phyloP scores from a whole-genome alignment of 495 filamentous ascomycete genomes.

The Rusavskia elegans region DNA sequence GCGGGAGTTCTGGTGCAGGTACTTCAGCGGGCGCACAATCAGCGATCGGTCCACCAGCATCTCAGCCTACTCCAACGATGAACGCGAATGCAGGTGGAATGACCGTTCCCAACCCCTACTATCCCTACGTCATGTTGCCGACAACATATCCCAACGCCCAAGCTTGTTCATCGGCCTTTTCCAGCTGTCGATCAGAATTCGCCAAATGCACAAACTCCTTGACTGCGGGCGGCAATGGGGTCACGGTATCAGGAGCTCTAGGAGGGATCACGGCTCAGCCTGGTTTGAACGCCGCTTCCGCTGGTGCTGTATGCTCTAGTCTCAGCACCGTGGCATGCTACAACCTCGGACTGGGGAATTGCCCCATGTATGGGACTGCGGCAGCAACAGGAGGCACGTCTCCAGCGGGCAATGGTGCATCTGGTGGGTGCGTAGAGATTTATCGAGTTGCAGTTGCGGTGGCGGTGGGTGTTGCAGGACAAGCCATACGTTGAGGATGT shows the following conservation, averaged over 20 bases:
- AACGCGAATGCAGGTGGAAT: constrained; percentile 8
- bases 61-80: constrained; percentile 6
- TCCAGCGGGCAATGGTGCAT: background rate
- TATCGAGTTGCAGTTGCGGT: background rate
- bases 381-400: constrained; percentile 21
- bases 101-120: constrained; percentile 34
- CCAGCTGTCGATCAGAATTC: constrained; percentile 48
- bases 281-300: constrained; percentile 29
- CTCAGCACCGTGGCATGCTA: constrained; percentile 44
- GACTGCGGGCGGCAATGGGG: constrained; percentile 34
- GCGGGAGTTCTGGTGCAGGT: constrained; percentile 16
- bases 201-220: constrained; percentile 44
- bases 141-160: constrained; percentile 47
- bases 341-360: constrained; percentile 38
- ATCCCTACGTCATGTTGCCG: constrained; percentile 49
- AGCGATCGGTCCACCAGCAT: constrained; percentile 6
- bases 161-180: constrained; percentile 52
- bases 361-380: constrained; percentile 28
- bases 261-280: constrained; percentile 35
- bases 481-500: background rate
- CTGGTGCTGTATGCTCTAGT: constrained; percentile 49
- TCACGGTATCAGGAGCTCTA: constrained; percentile 46
- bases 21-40: constrained; percentile 15
- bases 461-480: background rate
- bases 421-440: background rate